Percentiles rank a stretch among this genome's conserved stretches.
Evolutionary conservation across 2,329 filamentous ascomycete genomes (phyloP).

Genomic region (Lecanicillium sp.): DNA sequence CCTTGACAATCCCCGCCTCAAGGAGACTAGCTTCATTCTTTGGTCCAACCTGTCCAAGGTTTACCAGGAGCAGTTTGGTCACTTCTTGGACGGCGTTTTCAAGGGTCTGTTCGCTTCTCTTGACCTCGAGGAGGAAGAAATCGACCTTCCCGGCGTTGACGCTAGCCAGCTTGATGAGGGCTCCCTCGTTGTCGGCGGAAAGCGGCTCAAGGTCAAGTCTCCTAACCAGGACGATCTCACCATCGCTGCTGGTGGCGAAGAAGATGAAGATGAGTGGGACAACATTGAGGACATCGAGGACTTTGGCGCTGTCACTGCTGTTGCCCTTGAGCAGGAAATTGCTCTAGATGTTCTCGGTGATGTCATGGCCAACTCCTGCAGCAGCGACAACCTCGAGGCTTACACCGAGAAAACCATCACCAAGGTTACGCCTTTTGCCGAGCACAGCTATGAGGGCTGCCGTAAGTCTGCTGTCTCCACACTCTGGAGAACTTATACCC

Average conservation of each 20-base stretch:
- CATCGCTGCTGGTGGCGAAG: conserved; percentile 46
- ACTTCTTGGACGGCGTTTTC: conserved; percentile 71
- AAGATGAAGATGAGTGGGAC: conserved; percentile 54
- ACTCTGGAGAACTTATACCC: conserved; percentile 86
- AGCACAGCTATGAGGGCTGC: conserved; percentile 88
- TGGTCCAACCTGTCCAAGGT: conserved; percentile 95
- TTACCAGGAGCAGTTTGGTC: conserved; percentile 74
- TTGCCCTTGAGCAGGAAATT: conserved; percentile 95
- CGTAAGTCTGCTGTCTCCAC: conserved; percentile 88
- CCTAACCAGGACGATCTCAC: conserved; percentile 46
- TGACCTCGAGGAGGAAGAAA: conserved; percentile 81
- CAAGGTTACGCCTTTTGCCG: conserved; percentile 68
- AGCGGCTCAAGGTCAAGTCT: conserved; percentile 72
- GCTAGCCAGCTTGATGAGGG: conserved; percentile 60
- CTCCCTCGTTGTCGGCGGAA: conserved; percentile 68
- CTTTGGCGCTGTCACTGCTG: conserved; percentile 73
- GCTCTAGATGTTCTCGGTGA: conserved; percentile 92
- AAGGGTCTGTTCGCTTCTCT: conserved; percentile 76
- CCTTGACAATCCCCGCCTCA: conserved; percentile 81
- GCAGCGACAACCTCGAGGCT: conserved; percentile 61
- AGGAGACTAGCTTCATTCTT: conserved; percentile 94
- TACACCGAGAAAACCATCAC: conserved; percentile 87
- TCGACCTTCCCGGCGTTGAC: conserved; percentile 59
- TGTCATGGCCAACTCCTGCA: conserved; percentile 78
- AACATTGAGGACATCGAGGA: conserved; percentile 81